These are phyloP conservation scores for Melaleuca quinquenervia DNA, from an alignment of 345 rosid species.

Conservation along the genomic window DNA sequence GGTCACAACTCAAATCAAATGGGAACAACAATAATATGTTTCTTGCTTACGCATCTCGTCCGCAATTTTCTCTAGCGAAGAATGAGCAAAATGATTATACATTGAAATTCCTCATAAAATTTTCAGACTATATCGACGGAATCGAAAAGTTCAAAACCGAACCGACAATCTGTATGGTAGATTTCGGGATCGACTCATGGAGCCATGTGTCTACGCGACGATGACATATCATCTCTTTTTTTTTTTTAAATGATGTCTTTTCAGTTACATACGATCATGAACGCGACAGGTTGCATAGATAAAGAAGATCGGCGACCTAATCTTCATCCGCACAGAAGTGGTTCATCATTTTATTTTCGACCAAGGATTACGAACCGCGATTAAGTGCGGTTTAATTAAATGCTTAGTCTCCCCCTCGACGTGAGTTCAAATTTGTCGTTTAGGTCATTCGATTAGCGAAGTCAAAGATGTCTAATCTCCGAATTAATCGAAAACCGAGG, in stretches of 20 bases:
- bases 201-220: too few species aligned
- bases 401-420: background rate
- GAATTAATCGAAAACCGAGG: background rate
- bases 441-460: background rate
- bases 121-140: background rate
- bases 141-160: background rate
- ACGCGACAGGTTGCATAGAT: background rate
- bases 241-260: too few species aligned
- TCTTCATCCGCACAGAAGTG: background rate
- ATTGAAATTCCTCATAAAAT: background rate
- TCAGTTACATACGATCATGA: background rate
- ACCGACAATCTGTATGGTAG: background rate
- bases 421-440: background rate
- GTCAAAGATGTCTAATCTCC: background rate
- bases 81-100: accelerated
- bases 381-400: background rate
- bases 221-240: too few species aligned
- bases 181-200: background rate
- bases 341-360: background rate
- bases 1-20: background rate
- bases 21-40: background rate
- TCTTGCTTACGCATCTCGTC: background rate
- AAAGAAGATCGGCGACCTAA: background rate
- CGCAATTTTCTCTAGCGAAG: background rate
- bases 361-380: background rate